Evolutionary conservation across 2,329 filamentous ascomycete species (phyloP), one percentile per base, ranked within the genome.

Genomic region (Dactylellina leptospora): DNA sequence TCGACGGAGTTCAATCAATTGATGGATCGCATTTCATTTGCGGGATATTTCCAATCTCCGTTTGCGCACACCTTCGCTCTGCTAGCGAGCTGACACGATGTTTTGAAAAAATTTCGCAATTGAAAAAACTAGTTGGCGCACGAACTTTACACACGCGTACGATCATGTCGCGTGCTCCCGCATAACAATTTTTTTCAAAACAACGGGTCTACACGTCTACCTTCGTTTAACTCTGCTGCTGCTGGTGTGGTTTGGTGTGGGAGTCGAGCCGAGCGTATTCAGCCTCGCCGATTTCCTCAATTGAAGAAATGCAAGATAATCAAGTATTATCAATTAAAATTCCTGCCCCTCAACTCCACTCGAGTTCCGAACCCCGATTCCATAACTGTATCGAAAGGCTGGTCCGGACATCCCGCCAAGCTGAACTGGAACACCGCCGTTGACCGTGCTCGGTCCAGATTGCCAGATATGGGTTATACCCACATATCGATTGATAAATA

Each of bases 321-420:
- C 18, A 33, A 30, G 18, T 28, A 53, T 53, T 18, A 53, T 30
- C 25, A 20, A 9, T 18, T n/a, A n/a, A 20, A 18, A 36, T 22
- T 18, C 30, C 30, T 28, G 42, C 22, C 30, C 25, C 47, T 33
- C 27, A 25, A 20, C 10, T 2, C n/a, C n/a, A n/a, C n/a, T 20
- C 27, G 48, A 44, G 45, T 33, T 62, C 59, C 64, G 56, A 61
- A 71, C 30, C 48, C 50, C 64, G 64, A 71, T 58, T 36, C 30
- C n/a, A n/a, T n/a, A n/a, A 20, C 58, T n/a, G 30, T 42, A 60
- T 38, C 9, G 3, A 16, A 22, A 22, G 44, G n/a, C 18, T 22
- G 18, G 53, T 25, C 40, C 40, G 40, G 55, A n/a, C n/a, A n/a
- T 33, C 42, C 4, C 16, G 40, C 20, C 45, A 13, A 33, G 54